phyloP scores from a whole-genome alignment of 805 yeast genomes.

The Cyberlindnera subsufficiens region DNA sequence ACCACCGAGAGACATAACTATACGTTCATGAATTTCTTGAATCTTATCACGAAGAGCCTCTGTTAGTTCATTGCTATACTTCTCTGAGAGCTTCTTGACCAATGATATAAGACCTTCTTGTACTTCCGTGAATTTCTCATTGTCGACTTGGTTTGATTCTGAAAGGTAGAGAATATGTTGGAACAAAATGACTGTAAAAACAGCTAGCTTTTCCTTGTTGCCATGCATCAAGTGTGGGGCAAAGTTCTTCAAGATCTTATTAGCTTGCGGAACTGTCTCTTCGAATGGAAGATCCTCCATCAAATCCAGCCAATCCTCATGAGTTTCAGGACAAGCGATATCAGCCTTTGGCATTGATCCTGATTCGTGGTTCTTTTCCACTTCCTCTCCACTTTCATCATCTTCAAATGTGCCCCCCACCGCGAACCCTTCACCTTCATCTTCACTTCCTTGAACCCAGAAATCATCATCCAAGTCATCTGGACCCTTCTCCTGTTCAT shows the following conservation, averaged over 20 bases:
- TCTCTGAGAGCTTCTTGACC: conserved; percentile 55
- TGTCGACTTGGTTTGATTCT: conserved; percentile 29
- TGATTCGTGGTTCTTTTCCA: conserved; percentile 18
- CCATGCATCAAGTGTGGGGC: conserved; percentile 80
- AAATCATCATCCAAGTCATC: conserved; percentile 67
- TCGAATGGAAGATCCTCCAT: conserved; percentile 30
- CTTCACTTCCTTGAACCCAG: conserved; percentile 55
- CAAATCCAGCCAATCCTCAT: conserved; percentile 34
- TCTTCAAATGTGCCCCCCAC: conserved; percentile 28
- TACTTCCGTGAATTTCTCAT: conserved; percentile 29
- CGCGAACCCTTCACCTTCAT: conserved; percentile 37
- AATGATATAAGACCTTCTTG: conserved; percentile 40
- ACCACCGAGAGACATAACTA: conserved; percentile 27
- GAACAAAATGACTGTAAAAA: conserved; percentile 56
- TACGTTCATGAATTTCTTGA: conserved; percentile 46
- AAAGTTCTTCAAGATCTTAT: conserved; percentile 50
- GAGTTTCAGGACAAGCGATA: conserved; percentile 42
- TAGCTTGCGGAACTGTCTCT: conserved; percentile 43
- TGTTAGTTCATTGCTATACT: conserved; percentile 59
- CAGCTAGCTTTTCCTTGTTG: conserved; percentile 67
- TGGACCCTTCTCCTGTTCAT: conserved; percentile 42
- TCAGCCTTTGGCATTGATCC: conserved; percentile 8
- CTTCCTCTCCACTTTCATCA: conserved; percentile 23
- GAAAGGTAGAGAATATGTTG: conserved; percentile 53
- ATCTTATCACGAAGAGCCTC: conserved; percentile 56